Conservation (phyloP, 2,329 filamentous ascomycete species). For the Gliomastix tumulicola region DNA sequence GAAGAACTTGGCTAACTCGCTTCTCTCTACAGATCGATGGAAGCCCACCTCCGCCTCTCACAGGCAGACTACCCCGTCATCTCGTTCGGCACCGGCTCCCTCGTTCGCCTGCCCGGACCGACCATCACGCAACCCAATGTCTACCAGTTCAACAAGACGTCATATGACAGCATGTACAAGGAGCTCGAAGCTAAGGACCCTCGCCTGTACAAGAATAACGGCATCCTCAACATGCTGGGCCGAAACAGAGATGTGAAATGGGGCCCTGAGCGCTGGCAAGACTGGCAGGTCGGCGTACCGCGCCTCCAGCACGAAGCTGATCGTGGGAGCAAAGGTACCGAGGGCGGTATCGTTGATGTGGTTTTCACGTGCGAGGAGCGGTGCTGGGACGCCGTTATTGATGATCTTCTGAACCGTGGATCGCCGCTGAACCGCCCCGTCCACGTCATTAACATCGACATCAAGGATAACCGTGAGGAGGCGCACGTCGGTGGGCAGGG, state of each 20-base stretch:
- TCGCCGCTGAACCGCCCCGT: conserved; percentile 85
- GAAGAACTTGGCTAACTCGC: background rate
- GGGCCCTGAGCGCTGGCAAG: conserved; percentile 95
- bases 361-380: conserved; percentile 97
- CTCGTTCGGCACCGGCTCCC: conserved; percentile 92
- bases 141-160: conserved; percentile 96
- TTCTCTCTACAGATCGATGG: conserved; percentile 66
- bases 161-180: conserved; percentile 90
- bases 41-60: conserved; percentile 91
- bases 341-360: conserved; percentile 84
- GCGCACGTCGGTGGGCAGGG: conserved; percentile 83
- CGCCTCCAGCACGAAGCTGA: conserved; percentile 70
- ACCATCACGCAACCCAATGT: conserved; percentile 92
- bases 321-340: conserved; percentile 71
- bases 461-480: conserved; percentile 97
- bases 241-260: conserved; percentile 89
- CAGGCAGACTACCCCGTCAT: conserved; percentile 89
- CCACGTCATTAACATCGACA: conserved; percentile 97
- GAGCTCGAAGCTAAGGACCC: conserved; percentile 83
- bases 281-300: conserved; percentile 86
- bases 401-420: conserved; percentile 83
- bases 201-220: conserved; percentile 83
- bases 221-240: conserved; percentile 91
- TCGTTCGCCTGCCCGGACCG: conserved; percentile 87
- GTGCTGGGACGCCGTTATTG: conserved; percentile 96